Evolutionary conservation across 495 filamentous ascomycete species (phyloP), one percentile per base, ranked within the genome.

Genomic region (Daldinia vernicosa): DNA sequence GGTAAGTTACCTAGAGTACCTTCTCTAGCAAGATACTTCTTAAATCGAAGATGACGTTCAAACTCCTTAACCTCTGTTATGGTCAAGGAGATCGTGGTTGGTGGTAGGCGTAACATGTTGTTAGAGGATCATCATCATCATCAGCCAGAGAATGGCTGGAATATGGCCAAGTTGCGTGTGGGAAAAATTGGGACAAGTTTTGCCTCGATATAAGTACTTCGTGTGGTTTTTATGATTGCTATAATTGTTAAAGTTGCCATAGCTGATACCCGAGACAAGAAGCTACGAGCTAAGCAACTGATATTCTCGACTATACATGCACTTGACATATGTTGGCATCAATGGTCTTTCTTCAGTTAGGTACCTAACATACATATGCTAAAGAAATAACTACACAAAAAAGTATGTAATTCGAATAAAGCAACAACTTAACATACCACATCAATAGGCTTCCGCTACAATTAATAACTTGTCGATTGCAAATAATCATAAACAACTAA

Each of bases 21-120:
- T 14, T 75, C 71, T 59, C 47, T 62, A 45, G 76, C 72, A 62
- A 81, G 77, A 69, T 79, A 78, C 33, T 64, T 81, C 39, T 74
- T 74, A 55, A 80, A 80, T 7, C 74, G 77, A 50, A 80, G 78
- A 35, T 83, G 83, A 6, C 76, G 66, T 15, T 83, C 80, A 22
- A 80, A 80, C 45, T 86, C 82, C 69, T 79, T 78, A 30, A 91
- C 71, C 72, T 91, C 89, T 12, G 81, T 76, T 35, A 84, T 81
- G 30, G 82, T 83, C 40, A 90, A 74, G 7, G 78, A 77, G 70
- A 91, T 84, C 35, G 81, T 76, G 0, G 87, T 88, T 11, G 85
- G 83, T 39, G 77, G 75, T 26, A 84, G 76, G 66, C 88, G 84
- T 53, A 91, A 78, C 89, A 90, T 90, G 60, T 55, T 71, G 74